Percentiles rank a stretch among this genome's conserved stretches.
Conservation (phyloP, 2,329 filamentous ascomycete species). For the Ophiostoma ips region DNA sequence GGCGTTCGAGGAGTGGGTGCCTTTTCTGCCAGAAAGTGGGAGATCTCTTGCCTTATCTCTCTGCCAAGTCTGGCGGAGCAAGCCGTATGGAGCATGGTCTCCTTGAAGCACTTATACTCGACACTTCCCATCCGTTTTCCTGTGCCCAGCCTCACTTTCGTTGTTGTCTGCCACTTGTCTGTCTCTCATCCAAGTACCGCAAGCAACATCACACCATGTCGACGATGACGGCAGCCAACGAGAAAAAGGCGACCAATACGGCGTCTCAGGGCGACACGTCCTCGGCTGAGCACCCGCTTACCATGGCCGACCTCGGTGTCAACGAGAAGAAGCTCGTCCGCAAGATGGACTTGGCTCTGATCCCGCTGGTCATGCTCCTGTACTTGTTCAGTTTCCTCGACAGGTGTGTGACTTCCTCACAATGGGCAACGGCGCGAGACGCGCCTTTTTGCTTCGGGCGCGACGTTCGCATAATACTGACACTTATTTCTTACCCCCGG, state of each 20-base stretch:
- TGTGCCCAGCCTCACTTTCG: no score
- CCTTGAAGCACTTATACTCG: no score
- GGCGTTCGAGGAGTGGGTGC: no score
- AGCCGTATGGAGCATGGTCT: no score
- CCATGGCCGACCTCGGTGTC: background rate
- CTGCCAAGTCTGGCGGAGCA: no score
- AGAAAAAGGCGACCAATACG: background rate
- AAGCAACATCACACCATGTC: background rate
- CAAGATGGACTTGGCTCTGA: background rate
- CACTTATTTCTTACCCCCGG: background rate
- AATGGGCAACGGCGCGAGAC: background rate
- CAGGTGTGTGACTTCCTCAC: background rate
- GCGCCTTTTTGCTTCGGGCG: no score
- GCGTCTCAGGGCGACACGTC: background rate
- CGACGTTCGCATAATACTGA: background rate
- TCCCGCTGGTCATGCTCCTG: background rate
- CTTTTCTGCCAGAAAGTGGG: no score
- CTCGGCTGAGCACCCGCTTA: background rate
- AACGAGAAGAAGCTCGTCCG: constrained; percentile 1
- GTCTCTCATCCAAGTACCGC: no score
- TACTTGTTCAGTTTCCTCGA: constrained; percentile 2
- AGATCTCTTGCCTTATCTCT: no score
- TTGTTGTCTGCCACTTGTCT: no score
- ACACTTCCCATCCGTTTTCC: no score
- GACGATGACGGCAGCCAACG: background rate